Evolutionary conservation across 108 stramenopile species (phyloP), one percentile per base, ranked within the genome.

Genomic region (Pseudonitzschia pungens): DNA sequence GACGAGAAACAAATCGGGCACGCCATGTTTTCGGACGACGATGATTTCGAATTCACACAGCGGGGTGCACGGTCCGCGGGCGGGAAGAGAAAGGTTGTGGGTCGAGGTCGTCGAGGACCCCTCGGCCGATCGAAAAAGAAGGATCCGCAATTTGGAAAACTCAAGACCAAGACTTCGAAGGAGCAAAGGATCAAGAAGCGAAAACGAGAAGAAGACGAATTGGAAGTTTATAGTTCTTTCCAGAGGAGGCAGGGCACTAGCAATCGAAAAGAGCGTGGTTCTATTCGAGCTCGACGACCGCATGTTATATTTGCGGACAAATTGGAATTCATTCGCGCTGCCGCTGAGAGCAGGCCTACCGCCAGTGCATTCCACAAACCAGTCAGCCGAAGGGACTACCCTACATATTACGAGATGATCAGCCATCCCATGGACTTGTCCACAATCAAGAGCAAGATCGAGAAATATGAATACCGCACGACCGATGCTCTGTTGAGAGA

Each of bases 11-110:
- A 85, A 57, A 71, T 89, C 12, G 95, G 95, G 4, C 92, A 96
- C 75, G 84, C 95, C 29, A 80, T 90, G 70, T 96, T 92, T 72
- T 89, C 89, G 80, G 94, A 96, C 36, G 92, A 91, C 60, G 91
- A 91, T 55, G 86, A 89, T 62, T 85, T 81, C 71, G 81, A 85
- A 40, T 81, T 78, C 42, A 72, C 80, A 4, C 63, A 48, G 26
- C 69, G 72, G 14, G 68, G 74, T 14, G 77, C 77, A 32, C 67
- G 70, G 0, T 26, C 55, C 16, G 16, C n/a, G 26, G 72, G 63
- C 15, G 21, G 41, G 1, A 73, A 69, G 41, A 65, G 76, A 28
- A 51, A 66, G 21, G 74, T 66, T 56, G 73, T 56, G 7, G 48
- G 68, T 18, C 59, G 78, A 29, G 28, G 78, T 16, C 45, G 78